Conservation (phyloP, 2,329 filamentous ascomycete genomes). For the Curvularia sp. region DNA sequence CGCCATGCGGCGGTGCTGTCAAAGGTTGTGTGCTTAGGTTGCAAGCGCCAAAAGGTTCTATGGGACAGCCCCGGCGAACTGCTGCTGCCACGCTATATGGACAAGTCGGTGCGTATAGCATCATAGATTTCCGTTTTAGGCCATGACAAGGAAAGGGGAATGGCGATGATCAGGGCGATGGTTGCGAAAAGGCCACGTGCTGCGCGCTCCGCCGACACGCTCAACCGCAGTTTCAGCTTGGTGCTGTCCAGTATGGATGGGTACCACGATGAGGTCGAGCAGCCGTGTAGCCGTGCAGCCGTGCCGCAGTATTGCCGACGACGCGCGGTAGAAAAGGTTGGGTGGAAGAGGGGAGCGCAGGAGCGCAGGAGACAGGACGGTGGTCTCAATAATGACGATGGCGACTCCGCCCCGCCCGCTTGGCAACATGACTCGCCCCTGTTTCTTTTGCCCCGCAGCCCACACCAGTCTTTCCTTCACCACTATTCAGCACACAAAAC, state of each 20-base stretch:
- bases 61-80: neutral
- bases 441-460: constrained; percentile 3
- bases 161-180: neutral
- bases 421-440: constrained; percentile 12
- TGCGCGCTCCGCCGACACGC: neutral
- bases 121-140: neutral
- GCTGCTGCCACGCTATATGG: neutral
- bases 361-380: neutral
- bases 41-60: neutral
- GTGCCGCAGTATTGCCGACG: neutral
- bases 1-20: constrained; percentile 3
- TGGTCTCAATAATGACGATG: neutral
- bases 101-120: neutral
- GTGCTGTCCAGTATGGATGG: neutral
- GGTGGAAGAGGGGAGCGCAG: neutral
- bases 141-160: neutral
- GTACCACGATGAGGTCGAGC: neutral
- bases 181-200: neutral
- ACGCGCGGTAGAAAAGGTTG: neutral
- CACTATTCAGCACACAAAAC: neutral
- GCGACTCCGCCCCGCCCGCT: neutral
- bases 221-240: neutral
- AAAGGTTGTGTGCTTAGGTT: neutral
- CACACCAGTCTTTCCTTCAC: constrained; percentile 5
- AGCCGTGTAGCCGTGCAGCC: neutral